A percentile compares a stretch with the other conserved stretches of the same genome.
phyloP scores from a whole-genome alignment of 768 basidiomycete species.

The Lactarius hengduanensis region DNA sequence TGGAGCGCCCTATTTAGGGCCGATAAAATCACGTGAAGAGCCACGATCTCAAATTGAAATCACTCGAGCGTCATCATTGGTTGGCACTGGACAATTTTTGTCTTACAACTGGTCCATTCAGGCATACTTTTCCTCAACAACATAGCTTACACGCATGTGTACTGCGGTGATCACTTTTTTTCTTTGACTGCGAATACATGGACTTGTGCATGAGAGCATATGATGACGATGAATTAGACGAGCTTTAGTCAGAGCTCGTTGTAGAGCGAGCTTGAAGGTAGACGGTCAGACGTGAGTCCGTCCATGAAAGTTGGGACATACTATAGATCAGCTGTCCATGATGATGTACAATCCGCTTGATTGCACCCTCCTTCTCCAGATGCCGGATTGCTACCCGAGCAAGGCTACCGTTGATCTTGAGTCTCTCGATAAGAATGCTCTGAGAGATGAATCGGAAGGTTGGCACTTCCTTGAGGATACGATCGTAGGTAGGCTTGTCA shows the following conservation, averaged over 20 bases:
- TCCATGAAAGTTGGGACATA: constrained; percentile 44
- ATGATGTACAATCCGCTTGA: constrained; percentile 97
- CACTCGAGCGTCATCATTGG: neutral
- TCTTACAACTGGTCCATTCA: constrained; percentile 1
- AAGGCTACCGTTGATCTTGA: constrained; percentile 94
- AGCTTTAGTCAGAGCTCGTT: constrained; percentile 28
- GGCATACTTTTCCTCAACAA: neutral
- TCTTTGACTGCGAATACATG: constrained; percentile 21
- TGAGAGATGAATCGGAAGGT: constrained; percentile 99
- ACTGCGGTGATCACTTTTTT: constrained; percentile 1
- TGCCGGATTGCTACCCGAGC: constrained; percentile 89
- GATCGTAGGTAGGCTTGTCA: constrained; percentile 91
- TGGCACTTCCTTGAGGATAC: constrained; percentile 97
- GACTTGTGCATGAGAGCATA: constrained; percentile 18
- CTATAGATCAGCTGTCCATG: constrained; percentile 94
- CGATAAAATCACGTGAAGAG: constrained; percentile 4
- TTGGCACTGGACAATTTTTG: neutral
- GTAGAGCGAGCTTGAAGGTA: constrained; percentile 26
- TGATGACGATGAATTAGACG: constrained; percentile 10
- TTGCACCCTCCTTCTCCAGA: constrained; percentile 89
- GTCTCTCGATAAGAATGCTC: constrained; percentile 96
- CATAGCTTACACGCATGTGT: neutral
- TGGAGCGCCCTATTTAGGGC: constrained; percentile 3
- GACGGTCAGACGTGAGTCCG: neutral
- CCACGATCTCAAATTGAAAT: neutral